Evolutionary conservation across 2,329 filamentous ascomycete species (phyloP).

Genomic region (Lizonia empirigonia): DNA sequence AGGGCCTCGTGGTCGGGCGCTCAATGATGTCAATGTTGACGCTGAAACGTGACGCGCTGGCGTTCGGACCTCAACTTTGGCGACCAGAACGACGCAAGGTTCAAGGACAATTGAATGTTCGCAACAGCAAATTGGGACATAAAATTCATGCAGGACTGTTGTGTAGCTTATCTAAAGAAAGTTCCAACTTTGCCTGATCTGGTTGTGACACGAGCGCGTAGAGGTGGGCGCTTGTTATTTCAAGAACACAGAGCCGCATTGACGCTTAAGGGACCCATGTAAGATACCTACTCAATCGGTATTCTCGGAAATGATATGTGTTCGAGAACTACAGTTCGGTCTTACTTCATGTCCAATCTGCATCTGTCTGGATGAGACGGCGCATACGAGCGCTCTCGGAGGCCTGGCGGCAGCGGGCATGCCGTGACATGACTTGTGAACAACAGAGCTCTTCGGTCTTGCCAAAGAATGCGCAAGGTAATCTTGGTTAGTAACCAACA

Average conservation of each 20-base stretch:
- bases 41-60: conserved; percentile 31
- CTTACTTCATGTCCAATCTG: conserved; percentile 20
- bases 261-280: conserved; percentile 21
- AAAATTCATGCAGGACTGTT: conserved; percentile 21
- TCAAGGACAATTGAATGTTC: conserved; percentile 15
- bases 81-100: conserved; percentile 18
- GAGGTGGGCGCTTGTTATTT: conserved; percentile 37
- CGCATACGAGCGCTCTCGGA: conserved; percentile 12
- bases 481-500: conserved; percentile 22
- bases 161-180: conserved; percentile 20
- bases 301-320: conserved; percentile 13
- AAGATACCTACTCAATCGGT: conserved; percentile 25
- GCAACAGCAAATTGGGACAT: conserved; percentile 14
- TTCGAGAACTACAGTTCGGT: conserved; percentile 15
- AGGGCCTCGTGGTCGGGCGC: conserved; percentile 10
- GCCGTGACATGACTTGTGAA: conserved; percentile 27
- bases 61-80: conserved; percentile 15
- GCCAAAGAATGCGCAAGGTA: conserved; percentile 21
- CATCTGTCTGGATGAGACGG: conserved; percentile 16
- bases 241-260: conserved; percentile 37
- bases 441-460: conserved; percentile 20
- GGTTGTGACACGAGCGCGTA: conserved; percentile 37
- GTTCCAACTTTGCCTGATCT: conserved; percentile 25
- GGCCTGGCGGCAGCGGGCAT: conserved; percentile 27
- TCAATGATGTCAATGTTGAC: conserved; percentile 16